Conservation (phyloP, 2,329 filamentous ascomycete genomes). For the Fusarium sp. region DNA sequence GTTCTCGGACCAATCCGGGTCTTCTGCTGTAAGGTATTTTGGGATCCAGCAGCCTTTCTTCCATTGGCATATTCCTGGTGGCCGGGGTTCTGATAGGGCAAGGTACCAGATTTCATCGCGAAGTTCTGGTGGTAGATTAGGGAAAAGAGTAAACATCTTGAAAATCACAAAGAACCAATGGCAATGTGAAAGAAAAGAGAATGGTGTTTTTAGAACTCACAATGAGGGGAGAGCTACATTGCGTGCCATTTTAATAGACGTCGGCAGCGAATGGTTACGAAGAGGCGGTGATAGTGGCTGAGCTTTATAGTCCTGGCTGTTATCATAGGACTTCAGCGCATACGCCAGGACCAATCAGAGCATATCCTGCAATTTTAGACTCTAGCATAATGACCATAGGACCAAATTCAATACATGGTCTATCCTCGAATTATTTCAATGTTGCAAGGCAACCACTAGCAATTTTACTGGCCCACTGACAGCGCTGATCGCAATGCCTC, state of each 20-base stretch:
- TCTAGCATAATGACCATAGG: background rate
- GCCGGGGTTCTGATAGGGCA: background rate
- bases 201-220: fast-evolving
- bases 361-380: background rate
- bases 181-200: fast-evolving
- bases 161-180: background rate
- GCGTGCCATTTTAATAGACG: background rate
- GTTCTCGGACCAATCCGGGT: background rate
- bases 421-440: background rate
- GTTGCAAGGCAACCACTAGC: background rate
- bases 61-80: background rate
- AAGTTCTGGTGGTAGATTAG: constrained; percentile 2
- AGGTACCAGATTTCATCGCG: constrained; percentile 17
- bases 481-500: background rate
- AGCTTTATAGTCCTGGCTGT: background rate
- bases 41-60: constrained; percentile 6
- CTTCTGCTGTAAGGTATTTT: background rate
- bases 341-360: background rate
- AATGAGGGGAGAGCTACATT: too few species aligned
- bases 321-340: background rate
- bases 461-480: background rate
- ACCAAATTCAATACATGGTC: background rate
- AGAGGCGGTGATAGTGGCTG: background rate
- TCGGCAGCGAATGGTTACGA: background rate
- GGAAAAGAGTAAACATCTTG: constrained; percentile 7